A percentile compares a stretch with the other conserved stretches of the same genome.
These are phyloP conservation scores for Apocynum venetum DNA, from an alignment of 257 asterid species.

Conservation along the genomic window DNA sequence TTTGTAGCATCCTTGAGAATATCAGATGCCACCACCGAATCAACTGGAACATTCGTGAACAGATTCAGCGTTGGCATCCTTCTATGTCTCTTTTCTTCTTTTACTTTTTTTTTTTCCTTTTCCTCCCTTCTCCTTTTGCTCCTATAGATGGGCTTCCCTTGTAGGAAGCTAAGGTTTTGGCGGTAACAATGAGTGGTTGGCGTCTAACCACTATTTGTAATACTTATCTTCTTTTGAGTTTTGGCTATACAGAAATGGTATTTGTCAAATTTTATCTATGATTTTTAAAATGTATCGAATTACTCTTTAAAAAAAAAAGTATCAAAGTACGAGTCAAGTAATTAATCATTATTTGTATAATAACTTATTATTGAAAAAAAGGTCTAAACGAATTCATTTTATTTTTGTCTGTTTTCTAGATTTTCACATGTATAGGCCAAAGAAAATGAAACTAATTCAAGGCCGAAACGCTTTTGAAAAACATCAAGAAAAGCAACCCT, in stretches of 20 bases:
- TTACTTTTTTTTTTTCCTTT: neutral
- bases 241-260: neutral
- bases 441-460: too few relatives aligned
- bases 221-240: neutral
- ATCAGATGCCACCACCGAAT: slow-evolving; percentile 85
- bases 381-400: too few relatives aligned
- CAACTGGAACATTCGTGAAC: slow-evolving; percentile 84
- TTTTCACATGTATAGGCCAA: too few relatives aligned
- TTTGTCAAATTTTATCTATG: too few relatives aligned
- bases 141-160: neutral
- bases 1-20: slow-evolving; percentile 90
- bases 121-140: neutral
- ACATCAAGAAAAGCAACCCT: too few relatives aligned
- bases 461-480: too few relatives aligned
- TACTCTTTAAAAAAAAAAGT: too few relatives aligned
- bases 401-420: too few relatives aligned
- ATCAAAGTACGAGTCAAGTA: too few relatives aligned
- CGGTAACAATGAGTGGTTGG: neutral
- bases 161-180: neutral
- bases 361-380: too few relatives aligned
- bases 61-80: slow-evolving; percentile 87
- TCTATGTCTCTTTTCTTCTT: neutral
- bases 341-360: too few relatives aligned
- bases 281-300: too few relatives aligned
- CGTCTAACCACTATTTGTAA: neutral